These are phyloP conservation scores for Hansenula lynferdii DNA, from an alignment of 1,139 yeast genomes.

Conservation along the genomic window DNA sequence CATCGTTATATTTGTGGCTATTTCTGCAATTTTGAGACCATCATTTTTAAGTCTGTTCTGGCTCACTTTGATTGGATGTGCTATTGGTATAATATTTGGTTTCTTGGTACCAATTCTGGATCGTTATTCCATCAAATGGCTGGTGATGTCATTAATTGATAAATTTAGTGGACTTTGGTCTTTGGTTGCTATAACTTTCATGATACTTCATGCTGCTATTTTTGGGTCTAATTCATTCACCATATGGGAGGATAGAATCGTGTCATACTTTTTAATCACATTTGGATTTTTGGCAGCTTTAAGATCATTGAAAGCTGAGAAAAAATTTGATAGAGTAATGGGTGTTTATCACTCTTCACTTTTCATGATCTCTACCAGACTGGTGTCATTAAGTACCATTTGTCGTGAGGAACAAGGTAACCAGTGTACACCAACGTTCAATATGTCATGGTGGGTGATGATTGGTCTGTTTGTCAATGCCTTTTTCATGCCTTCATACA, in stretches of 20 bases:
- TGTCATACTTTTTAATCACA: slow-evolving; percentile 61
- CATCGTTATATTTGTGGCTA: slow-evolving; percentile 46
- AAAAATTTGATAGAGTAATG: slow-evolving; percentile 30
- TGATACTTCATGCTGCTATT: slow-evolving; percentile 56
- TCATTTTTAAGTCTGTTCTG: slow-evolving; percentile 33
- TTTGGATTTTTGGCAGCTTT: slow-evolving; percentile 56
- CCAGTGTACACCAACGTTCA: slow-evolving; percentile 67
- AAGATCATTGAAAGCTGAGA: slow-evolving; percentile 23
- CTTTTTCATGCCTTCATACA: slow-evolving; percentile 58
- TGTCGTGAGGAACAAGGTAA: slow-evolving; percentile 95
- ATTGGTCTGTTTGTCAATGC: slow-evolving; percentile 48
- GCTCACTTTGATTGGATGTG: slow-evolving; percentile 57
- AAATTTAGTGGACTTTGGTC: slow-evolving; percentile 71
- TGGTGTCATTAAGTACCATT: slow-evolving; percentile 58
- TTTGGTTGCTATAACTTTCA: slow-evolving; percentile 53
- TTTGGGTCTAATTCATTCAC: slow-evolving; percentile 92
- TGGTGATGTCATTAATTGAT: slow-evolving; percentile 48
- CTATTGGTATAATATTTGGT: slow-evolving; percentile 65
- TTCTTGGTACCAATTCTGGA: slow-evolving; percentile 75
- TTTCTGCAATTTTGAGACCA: slow-evolving; percentile 54
- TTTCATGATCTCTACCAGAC: slow-evolving; percentile 55
- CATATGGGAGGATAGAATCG: slow-evolving; percentile 88
- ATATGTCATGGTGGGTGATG: slow-evolving; percentile 60
- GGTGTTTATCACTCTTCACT: slow-evolving; percentile 60
- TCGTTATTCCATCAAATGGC: slow-evolving; percentile 63